Percentiles rank a stretch among this genome's conserved stretches.
Conservation (phyloP, 2,329 filamentous ascomycete genomes). For the Beauveria rudraprayagi region DNA sequence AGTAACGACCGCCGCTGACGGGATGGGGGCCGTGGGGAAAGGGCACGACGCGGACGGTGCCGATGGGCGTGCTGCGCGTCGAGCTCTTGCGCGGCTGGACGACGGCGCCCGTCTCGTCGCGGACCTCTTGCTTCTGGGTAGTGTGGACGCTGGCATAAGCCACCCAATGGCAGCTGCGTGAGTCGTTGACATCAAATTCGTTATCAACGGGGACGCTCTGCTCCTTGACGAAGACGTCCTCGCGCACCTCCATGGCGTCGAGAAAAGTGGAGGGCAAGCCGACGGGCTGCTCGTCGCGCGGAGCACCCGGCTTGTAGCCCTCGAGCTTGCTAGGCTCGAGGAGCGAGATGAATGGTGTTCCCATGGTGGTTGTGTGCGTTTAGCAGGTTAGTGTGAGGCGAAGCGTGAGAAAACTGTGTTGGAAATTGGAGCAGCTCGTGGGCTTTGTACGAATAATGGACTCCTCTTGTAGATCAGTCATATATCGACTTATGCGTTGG, state of each 20-base stretch:
- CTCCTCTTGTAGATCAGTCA: neutral
- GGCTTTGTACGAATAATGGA: neutral
- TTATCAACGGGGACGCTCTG: constrained; percentile 52
- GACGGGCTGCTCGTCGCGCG: constrained; percentile 35
- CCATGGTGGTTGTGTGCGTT: constrained; percentile 26
- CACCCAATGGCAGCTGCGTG: constrained; percentile 77
- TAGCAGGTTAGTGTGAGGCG: neutral
- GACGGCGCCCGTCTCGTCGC: constrained; percentile 34
- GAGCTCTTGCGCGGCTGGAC: constrained; percentile 35
- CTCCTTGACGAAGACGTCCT: constrained; percentile 53
- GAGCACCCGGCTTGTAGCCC: constrained; percentile 34
- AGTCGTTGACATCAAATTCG: constrained; percentile 77
- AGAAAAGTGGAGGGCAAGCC: constrained; percentile 48
- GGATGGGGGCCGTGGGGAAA: constrained; percentile 67
- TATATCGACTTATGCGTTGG: neutral
- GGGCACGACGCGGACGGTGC: constrained; percentile 72
- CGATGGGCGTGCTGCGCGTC: constrained; percentile 48
- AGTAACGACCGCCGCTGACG: constrained; percentile 39
- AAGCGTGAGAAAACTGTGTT: neutral
- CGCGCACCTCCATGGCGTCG: constrained; percentile 55
- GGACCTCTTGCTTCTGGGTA: constrained; percentile 33
- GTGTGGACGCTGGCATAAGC: constrained; percentile 61
- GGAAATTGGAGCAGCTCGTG: neutral
- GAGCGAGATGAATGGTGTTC: constrained; percentile 41
- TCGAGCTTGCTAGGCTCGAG: constrained; percentile 42